Percentiles rank a stretch among this genome's conserved stretches.
phyloP scores from a whole-genome alignment of 2,329 filamentous ascomycete genomes.

The Cladophialophora exuberans region DNA sequence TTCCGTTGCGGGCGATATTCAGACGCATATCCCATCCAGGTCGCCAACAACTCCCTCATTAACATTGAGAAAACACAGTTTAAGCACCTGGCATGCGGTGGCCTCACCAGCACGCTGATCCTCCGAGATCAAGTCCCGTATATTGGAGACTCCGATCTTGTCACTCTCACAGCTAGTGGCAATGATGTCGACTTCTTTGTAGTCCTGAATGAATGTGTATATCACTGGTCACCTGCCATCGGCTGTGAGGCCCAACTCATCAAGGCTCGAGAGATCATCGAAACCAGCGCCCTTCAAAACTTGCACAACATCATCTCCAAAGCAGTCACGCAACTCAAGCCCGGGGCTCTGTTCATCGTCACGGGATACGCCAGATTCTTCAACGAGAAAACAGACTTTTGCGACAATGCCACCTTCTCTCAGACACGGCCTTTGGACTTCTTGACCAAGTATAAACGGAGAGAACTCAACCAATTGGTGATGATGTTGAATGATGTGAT shows the following conservation, averaged over 20 bases:
- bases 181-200: conserved; percentile 37
- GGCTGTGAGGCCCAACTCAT: conserved; percentile 28
- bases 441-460: conserved; percentile 33
- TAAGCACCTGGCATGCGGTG: conserved; percentile 35
- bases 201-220: conserved; percentile 37
- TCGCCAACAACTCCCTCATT: conserved; percentile 27
- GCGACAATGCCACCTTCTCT: conserved; percentile 34
- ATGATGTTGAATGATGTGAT: conserved; percentile 35
- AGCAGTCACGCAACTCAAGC: conserved; percentile 11
- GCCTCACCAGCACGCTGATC: conserved; percentile 27
- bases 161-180: conserved; percentile 35
- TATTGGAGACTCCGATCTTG: conserved; percentile 29
- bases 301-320: conserved; percentile 28
- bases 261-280: conserved; percentile 24
- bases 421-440: conserved; percentile 28
- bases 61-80: conserved; percentile 22
- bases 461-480: conserved; percentile 32
- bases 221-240: conserved; percentile 31
- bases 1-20: conserved; percentile 32
- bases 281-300: conserved; percentile 31
- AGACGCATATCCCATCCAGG: conserved; percentile 35
- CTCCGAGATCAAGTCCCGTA: conserved; percentile 29
- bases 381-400: conserved; percentile 30
- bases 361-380: conserved; percentile 35
- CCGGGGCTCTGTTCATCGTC: conserved; percentile 27